Conservation (phyloP, 2,329 filamentous ascomycete species). For the Fusarium heterosporum region DNA sequence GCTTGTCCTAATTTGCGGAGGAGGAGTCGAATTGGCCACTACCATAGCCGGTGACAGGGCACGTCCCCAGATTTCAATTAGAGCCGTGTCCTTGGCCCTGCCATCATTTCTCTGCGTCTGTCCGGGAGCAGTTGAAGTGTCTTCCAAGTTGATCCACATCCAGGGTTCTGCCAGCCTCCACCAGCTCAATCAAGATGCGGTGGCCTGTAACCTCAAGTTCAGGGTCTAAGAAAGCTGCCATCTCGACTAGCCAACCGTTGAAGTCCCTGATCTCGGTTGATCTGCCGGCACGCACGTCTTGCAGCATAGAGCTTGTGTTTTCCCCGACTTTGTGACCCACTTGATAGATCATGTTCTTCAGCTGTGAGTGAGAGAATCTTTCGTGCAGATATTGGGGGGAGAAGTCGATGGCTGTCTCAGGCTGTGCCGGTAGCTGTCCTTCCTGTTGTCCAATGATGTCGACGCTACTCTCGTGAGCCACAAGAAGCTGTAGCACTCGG, state of each 20-base stretch:
- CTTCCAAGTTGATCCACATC: constrained; percentile 51
- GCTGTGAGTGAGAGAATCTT: constrained; percentile 57
- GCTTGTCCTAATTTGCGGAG: constrained; percentile 27
- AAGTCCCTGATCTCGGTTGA: constrained; percentile 68
- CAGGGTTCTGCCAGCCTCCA: constrained; percentile 53
- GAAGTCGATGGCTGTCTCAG: constrained; percentile 24
- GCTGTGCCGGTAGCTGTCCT: not conserved
- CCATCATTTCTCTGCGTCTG: constrained; percentile 26
- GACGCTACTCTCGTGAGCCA: constrained; percentile 65
- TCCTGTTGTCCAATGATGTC: constrained; percentile 51
- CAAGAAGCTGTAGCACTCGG: constrained; percentile 75
- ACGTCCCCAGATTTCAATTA: constrained; percentile 23
- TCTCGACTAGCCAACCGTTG: constrained; percentile 69
- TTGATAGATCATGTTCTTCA: constrained; percentile 60
- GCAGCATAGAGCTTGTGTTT: constrained; percentile 72
- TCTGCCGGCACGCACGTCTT: constrained; percentile 65
- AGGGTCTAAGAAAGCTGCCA: constrained; percentile 54
- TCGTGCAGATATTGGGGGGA: constrained; percentile 43
- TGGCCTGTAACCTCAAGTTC: constrained; percentile 54
- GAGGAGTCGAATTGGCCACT: constrained; percentile 26
- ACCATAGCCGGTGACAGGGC: constrained; percentile 17
- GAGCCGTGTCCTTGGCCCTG: constrained; percentile 18
- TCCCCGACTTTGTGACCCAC: constrained; percentile 62
- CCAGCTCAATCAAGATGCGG: constrained; percentile 56
- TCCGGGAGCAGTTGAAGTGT: constrained; percentile 40